phyloP scores from a whole-genome alignment of 257 asterid species.

The Solanum etuberosum region DNA sequence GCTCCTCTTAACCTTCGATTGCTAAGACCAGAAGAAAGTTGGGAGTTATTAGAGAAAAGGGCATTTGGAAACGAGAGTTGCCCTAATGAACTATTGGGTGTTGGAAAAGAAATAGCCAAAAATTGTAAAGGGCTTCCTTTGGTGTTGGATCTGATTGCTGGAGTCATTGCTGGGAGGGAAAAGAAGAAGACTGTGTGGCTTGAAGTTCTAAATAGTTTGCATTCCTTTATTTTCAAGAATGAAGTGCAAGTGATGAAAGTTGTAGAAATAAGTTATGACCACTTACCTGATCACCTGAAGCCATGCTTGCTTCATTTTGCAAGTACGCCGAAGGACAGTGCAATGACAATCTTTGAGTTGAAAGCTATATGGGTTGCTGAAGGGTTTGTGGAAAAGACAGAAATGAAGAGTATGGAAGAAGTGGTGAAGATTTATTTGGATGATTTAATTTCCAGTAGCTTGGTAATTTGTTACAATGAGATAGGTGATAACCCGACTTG shows the following conservation, averaged over 20 bases:
- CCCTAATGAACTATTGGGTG: slow-evolving; percentile 4
- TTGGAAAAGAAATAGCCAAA: slow-evolving; percentile 3
- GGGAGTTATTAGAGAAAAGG: slow-evolving; percentile 9
- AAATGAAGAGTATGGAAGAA: slow-evolving; percentile 1
- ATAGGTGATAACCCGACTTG: background rate
- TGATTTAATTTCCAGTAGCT: slow-evolving; percentile 8
- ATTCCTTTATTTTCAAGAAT: background rate
- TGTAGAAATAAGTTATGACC: slow-evolving; percentile 12
- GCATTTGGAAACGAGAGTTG: background rate
- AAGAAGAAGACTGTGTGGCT: background rate
- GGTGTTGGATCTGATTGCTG: slow-evolving; percentile 3
- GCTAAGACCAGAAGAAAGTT: background rate
- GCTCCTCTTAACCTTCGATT: background rate
- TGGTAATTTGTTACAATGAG: background rate
- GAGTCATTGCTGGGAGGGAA: slow-evolving; percentile 7
- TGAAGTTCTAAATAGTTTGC: background rate
- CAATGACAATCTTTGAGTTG: background rate
- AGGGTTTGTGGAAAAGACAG: slow-evolving; percentile 3
- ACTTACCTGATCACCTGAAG: slow-evolving; percentile 5
- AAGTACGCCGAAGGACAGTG: background rate
- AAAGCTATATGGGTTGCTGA: slow-evolving; percentile 7
- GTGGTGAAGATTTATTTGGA: slow-evolving; percentile 5
- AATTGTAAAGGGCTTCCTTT: slow-evolving; percentile 16
- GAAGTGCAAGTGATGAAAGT: background rate
- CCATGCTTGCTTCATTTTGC: slow-evolving; percentile 17